A percentile compares a stretch with the other conserved stretches of the same genome.
These are phyloP conservation scores for Xylariomycetidae sp. DNA, from an alignment of 2,329 filamentous ascomycete genomes.

Conservation along the genomic window DNA sequence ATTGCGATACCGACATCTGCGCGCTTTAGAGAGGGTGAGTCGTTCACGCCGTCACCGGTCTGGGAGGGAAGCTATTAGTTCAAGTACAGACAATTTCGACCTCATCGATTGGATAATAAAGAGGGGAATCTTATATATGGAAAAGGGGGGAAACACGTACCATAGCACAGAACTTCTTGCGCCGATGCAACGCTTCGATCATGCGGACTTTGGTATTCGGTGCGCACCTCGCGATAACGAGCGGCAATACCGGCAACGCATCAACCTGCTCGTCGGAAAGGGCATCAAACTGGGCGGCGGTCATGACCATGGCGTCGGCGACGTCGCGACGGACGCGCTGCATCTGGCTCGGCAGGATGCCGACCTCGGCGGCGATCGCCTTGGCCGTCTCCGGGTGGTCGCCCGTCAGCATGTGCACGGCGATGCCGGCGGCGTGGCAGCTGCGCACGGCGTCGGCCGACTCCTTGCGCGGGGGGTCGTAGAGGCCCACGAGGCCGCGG, in stretches of 20 bases:
- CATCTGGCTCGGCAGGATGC: slow-evolving; percentile 55
- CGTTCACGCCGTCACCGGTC: slow-evolving; percentile 70
- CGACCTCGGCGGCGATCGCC: slow-evolving; percentile 56
- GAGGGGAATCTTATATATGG: no score
- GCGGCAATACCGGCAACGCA: slow-evolving; percentile 54
- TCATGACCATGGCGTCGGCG: slow-evolving; percentile 56
- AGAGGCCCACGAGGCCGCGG: slow-evolving; percentile 62
- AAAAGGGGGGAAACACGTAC: slow-evolving; percentile 24
- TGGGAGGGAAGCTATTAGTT: no score
- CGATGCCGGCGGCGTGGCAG: slow-evolving; percentile 57
- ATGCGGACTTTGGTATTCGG: slow-evolving; percentile 68
- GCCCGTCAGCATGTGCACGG: slow-evolving; percentile 63
- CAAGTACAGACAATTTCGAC: no score
- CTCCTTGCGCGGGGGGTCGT: slow-evolving; percentile 65
- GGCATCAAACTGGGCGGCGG: slow-evolving; percentile 57
- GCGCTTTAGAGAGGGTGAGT: slow-evolving; percentile 62
- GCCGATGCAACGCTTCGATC: slow-evolving; percentile 65
- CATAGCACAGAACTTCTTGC: slow-evolving; percentile 62
- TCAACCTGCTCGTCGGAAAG: slow-evolving; percentile 60
- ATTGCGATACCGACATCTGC: slow-evolving; percentile 69
- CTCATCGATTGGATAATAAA: no score
- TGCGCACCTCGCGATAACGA: slow-evolving; percentile 64
- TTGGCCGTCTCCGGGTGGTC: slow-evolving; percentile 59
- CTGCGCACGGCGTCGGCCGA: slow-evolving; percentile 53
- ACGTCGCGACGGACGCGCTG: slow-evolving; percentile 48